Base-by-base conservation (phyloP, 2,329 filamentous ascomycete genomes). In the Trichoderma gracile region DNA sequence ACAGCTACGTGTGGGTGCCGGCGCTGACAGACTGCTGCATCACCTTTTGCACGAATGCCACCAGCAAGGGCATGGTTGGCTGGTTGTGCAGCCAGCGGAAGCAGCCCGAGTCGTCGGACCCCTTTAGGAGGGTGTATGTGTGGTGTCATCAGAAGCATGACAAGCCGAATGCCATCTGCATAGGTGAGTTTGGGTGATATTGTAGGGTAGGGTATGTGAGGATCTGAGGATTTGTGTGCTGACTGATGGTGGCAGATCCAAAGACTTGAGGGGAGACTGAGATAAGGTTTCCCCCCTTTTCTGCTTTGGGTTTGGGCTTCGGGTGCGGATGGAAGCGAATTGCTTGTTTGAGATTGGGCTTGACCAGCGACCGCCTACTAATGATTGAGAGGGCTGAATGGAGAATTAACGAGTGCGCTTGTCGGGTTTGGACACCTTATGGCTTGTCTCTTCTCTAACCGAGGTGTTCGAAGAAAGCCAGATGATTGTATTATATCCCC, bases 71-170 rank as follows among this genome's bases (percentile, higher is more conserved):
- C 10, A 61, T 66, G 5, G 56, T 60, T 4, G 73, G 74, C 5
- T 74, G 60, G 49, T 65, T 67, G 64, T 78, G 76, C 66, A 25
- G 69, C 12, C 19, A 65, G 30, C 52, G 70, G n/a, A 57, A 67
- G 12, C 65, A 68, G 60, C 56, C 62, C 6, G 56, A 64, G 33
- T 55, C 70, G 5, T 63, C 66, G 1, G 62, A 53, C n/a, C 5
- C 58, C 7, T 73, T 74, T 58, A 45, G 54, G 0, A 56, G 73
- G 45, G 66, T 73, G 5, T 69, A 68, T 25, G 68, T 75, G 21
- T 70, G 71, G 68, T 74, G 71, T 46, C 69, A 70, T 2, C 43
- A 64, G 21, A 33, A 64, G 27, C 65, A 75, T 21, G 23, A 30
- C 17, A 27, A 64, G 40, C 10, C 38, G 21, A 64, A 64, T 42